These are phyloP conservation scores for Crithidia brevicula DNA, from an alignment of 208 protist species.

Conservation along the genomic window DNA sequence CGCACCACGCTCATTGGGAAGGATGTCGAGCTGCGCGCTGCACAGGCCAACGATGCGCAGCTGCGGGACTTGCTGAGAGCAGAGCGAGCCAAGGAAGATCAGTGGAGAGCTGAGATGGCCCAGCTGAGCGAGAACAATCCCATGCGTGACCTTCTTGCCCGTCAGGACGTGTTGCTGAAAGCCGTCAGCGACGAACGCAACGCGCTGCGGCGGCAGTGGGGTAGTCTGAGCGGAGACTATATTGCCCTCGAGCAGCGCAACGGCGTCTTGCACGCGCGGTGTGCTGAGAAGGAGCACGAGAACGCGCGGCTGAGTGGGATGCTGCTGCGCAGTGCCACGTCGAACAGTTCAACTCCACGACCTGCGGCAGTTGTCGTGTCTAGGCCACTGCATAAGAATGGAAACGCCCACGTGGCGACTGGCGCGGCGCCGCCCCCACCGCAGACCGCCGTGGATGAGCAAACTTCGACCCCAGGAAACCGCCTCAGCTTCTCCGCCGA, in stretches of 20 bases:
- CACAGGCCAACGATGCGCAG: slow-evolving; percentile 37
- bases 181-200: slow-evolving; percentile 64
- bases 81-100: slow-evolving; percentile 35
- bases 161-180: slow-evolving; percentile 53
- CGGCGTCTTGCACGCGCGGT: slow-evolving; percentile 74
- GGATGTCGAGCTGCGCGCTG: slow-evolving; percentile 26
- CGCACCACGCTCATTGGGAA: slow-evolving; percentile 22
- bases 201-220: slow-evolving; percentile 56
- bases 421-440: not conserved
- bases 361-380: too few species aligned
- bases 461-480: not conserved
- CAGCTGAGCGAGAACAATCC: slow-evolving; percentile 46
- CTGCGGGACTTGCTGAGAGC: slow-evolving; percentile 39
- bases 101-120: slow-evolving; percentile 44
- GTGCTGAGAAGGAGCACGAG: slow-evolving; percentile 70
- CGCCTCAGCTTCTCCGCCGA: not conserved
- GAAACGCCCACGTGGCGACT: too few species aligned
- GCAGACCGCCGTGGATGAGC: not conserved
- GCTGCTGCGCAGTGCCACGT: slow-evolving; percentile 14
- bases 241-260: slow-evolving; percentile 73
- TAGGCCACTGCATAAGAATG: too few species aligned
- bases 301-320: slow-evolving; percentile 63
- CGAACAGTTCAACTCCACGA: not conserved
- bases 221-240: slow-evolving; percentile 63
- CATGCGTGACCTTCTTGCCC: slow-evolving; percentile 60